Evolutionary conservation across 2,329 filamentous ascomycete species (phyloP).

Genomic region (Coleophoma crateriformis): DNA sequence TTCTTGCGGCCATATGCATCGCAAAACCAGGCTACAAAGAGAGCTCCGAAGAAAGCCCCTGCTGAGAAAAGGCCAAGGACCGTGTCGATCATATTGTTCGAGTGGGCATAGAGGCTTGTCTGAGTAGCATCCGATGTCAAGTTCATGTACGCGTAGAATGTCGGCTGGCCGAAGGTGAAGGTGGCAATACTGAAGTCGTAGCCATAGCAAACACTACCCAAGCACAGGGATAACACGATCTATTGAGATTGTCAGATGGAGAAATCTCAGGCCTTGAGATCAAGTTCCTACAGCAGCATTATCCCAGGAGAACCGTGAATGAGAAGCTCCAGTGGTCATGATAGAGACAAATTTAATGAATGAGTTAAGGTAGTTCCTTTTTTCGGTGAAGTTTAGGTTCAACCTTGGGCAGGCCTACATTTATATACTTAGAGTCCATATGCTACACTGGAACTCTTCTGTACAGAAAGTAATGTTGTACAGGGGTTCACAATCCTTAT

Average conservation of each 20-base stretch:
- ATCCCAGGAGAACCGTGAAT: not conserved
- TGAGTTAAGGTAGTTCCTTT: too few species aligned
- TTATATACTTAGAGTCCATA: too few species aligned
- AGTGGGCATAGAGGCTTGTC: not conserved
- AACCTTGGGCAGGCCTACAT: too few species aligned
- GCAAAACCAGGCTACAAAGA: not conserved
- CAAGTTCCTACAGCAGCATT: not conserved
- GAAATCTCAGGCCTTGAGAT: not conserved
- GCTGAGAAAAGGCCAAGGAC: not conserved
- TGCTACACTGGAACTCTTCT: too few species aligned
- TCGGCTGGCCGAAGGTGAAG: not conserved
- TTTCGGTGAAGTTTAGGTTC: too few species aligned
- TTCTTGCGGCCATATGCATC: not conserved
- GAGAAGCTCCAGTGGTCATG: not conserved
- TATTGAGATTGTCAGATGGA: not conserved
- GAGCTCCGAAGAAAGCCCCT: not conserved
- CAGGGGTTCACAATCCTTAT: too few species aligned
- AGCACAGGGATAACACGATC: not conserved
- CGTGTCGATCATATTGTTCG: not conserved
- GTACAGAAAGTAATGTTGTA: too few species aligned
- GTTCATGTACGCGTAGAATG: not conserved
- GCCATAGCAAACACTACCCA: not conserved
- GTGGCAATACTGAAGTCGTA: not conserved
- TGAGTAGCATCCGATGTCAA: not conserved
- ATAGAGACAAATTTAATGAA: not conserved